Evolutionary conservation across 2,329 filamentous ascomycete species (phyloP).

Genomic region (Xylaria sp.): DNA sequence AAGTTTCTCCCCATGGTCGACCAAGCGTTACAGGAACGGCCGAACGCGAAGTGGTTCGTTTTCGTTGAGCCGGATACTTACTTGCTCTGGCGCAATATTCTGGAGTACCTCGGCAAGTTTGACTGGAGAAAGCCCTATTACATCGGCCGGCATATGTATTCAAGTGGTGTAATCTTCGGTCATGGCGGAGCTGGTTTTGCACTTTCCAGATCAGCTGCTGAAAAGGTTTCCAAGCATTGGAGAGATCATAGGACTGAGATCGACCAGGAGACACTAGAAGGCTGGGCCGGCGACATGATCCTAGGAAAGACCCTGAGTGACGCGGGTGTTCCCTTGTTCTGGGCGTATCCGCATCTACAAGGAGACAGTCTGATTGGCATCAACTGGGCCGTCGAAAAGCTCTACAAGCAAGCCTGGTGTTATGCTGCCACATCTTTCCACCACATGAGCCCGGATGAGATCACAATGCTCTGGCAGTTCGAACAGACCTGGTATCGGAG

Average conservation of each 20-base stretch:
- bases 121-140: constrained; percentile 31
- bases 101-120: constrained; percentile 31
- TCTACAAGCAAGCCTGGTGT: constrained; percentile 22
- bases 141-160: constrained; percentile 33
- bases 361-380: constrained; percentile 19
- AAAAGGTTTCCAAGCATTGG: constrained; percentile 21
- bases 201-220: constrained; percentile 34
- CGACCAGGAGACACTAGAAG: constrained; percentile 15
- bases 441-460: constrained; percentile 20
- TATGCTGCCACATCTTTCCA: constrained; percentile 23
- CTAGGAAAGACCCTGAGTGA: constrained; percentile 20
- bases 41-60: constrained; percentile 36
- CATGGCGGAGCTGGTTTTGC: constrained; percentile 36
- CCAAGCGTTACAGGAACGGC: constrained; percentile 32
- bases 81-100: constrained; percentile 33
- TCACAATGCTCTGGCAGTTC: constrained; percentile 20
- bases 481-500: constrained; percentile 19
- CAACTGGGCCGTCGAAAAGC: constrained; percentile 21
- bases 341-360: constrained; percentile 21
- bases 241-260: constrained; percentile 8
- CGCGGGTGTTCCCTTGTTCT: constrained; percentile 18
- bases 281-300: constrained; percentile 23
- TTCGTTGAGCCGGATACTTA: constrained; percentile 38
- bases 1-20: constrained; percentile 38
- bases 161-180: constrained; percentile 31